These are phyloP conservation scores for Cytidiella melzeri DNA, from an alignment of 768 basidiomycete species.

Conservation along the genomic window DNA sequence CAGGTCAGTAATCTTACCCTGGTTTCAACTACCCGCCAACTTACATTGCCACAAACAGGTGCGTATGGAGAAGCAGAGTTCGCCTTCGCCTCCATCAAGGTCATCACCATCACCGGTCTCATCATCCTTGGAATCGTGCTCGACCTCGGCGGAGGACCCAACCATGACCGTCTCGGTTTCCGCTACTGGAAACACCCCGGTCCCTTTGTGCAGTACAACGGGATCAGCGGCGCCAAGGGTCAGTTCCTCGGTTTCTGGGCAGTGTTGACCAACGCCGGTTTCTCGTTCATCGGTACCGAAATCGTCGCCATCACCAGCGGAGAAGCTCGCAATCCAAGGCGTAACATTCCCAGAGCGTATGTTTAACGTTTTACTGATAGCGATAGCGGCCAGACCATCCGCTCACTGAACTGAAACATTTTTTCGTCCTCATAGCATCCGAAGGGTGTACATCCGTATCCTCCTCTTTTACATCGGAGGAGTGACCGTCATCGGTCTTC, in stretches of 20 bases:
- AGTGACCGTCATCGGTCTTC: conserved; percentile 72
- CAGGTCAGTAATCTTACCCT: conserved; percentile 32
- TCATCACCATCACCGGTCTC: conserved; percentile 70
- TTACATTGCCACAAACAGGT: conserved; percentile 25
- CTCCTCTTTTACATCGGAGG: conserved; percentile 56
- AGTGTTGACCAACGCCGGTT: conserved; percentile 82
- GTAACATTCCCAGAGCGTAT: conserved; percentile 49
- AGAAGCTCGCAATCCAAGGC: conserved; percentile 85
- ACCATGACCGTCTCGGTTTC: conserved; percentile 65
- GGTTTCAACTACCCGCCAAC: conserved; percentile 1
- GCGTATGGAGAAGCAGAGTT: conserved; percentile 86
- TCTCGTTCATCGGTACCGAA: conserved; percentile 91
- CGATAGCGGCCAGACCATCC: conserved; percentile 47
- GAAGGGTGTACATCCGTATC: conserved; percentile 69
- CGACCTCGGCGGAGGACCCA: conserved; percentile 85
- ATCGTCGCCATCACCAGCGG: conserved; percentile 89
- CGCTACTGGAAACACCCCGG: conserved; percentile 88
- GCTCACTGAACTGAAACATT: conserved; percentile 71
- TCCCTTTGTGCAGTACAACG: conserved; percentile 69
- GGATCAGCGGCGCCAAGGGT: conserved; percentile 63
- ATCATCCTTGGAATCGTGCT: conserved; percentile 60
- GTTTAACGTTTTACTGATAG: conserved; percentile 36
- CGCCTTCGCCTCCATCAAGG: conserved; percentile 86
- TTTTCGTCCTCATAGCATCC: conserved; percentile 28
- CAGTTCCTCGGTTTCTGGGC: conserved; percentile 70